phyloP scores from a whole-genome alignment of 345 rosid genomes.

The Hibiscus syriacus region DNA sequence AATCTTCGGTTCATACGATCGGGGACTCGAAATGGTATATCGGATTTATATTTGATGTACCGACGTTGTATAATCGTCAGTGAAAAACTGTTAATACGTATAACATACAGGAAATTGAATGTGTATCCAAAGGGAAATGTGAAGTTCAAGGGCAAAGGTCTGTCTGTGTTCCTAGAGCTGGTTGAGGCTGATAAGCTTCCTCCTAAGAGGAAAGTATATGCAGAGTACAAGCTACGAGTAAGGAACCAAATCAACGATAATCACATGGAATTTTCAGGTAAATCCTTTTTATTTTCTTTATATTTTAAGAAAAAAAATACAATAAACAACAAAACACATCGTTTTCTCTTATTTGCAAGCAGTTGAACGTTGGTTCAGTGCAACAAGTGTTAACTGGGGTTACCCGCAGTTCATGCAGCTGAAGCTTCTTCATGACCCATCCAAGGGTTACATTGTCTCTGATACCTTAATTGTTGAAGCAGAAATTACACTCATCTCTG shows the following conservation, averaged over 20 bases:
- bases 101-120: slow-evolving; percentile 28
- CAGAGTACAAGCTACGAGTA: slow-evolving; percentile 25
- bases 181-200: slow-evolving; percentile 5
- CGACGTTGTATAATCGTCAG: too few relatives aligned
- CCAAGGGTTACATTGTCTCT: slow-evolving; percentile 24
- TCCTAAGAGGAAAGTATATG: slow-evolving; percentile 20
- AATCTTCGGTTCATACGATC: neutral
- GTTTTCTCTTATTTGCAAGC: too few relatives aligned
- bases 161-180: slow-evolving; percentile 28
- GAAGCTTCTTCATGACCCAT: neutral
- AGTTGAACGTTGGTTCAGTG: slow-evolving; percentile 23
- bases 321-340: too few relatives aligned
- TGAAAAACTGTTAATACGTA: too few relatives aligned
- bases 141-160: slow-evolving; percentile 8
- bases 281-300: neutral
- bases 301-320: too few relatives aligned
- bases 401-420: slow-evolving; percentile 15
- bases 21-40: neutral
- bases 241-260: slow-evolving; percentile 24
- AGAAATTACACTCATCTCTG: slow-evolving; percentile 20
- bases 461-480: slow-evolving; percentile 37
- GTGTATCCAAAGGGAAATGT: slow-evolving; percentile 30
- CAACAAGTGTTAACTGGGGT: slow-evolving; percentile 13
- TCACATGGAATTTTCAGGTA: slow-evolving; percentile 24
- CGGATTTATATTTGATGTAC: too few relatives aligned